Evolutionary conservation across 257 asterid species (phyloP).

Genomic region (Przewalskia tangutica): DNA sequence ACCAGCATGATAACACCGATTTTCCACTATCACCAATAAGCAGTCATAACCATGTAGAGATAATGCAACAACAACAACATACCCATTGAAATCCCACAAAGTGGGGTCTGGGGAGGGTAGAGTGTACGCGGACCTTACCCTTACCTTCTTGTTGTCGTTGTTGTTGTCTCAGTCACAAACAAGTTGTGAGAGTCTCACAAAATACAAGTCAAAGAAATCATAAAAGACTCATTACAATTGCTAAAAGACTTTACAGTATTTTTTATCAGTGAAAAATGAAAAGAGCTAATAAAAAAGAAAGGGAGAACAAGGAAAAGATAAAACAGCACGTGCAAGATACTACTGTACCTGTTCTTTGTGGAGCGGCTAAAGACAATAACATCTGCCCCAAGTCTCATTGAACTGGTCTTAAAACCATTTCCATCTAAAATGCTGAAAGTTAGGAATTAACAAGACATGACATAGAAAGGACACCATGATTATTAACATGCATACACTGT

Average conservation of each 20-base stretch:
- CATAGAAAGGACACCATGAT: not conserved
- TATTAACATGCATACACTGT: constrained; percentile 41
- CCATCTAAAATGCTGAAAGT: constrained; percentile 66
- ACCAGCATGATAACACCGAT: not conserved
- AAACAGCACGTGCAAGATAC: not conserved
- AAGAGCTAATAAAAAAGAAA: not conserved
- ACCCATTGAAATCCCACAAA: no score
- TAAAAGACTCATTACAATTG: not conserved
- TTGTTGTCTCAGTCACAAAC: not conserved
- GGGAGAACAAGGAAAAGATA: not conserved
- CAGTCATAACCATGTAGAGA: not conserved
- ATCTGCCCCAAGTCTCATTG: constrained; percentile 97
- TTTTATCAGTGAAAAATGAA: not conserved
- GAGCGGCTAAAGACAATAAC: constrained; percentile 78
- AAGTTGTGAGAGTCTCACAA: not conserved
- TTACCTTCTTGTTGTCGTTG: no score
- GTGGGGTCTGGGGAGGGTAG: no score
- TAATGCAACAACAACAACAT: not conserved
- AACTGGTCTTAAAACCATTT: constrained; percentile 94
- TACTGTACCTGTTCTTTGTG: constrained; percentile 35
- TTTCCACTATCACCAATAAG: not conserved
- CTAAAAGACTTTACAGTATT: not conserved
- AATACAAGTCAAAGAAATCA: constrained; percentile 1
- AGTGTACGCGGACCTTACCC: no score
- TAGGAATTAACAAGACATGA: constrained; percentile 2